Percentiles rank a stretch among this genome's conserved stretches.
Evolutionary conservation across 2,329 filamentous ascomycete species (phyloP).

Genomic region (Coleophoma crateriformis): DNA sequence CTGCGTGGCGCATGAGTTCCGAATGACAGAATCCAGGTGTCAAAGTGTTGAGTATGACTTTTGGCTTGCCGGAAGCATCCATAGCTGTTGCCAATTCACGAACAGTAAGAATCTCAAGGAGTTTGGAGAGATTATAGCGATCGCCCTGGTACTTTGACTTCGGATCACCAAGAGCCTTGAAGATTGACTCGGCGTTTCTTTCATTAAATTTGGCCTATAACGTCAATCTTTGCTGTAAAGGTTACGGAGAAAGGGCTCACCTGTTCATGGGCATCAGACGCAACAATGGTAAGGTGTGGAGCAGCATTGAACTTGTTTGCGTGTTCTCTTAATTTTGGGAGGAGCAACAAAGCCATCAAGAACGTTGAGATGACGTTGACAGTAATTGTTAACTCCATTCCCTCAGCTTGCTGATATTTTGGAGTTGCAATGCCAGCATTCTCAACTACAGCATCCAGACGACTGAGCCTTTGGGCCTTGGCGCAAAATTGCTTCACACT

Average conservation of each 20-base stretch:
- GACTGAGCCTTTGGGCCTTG: conserved; percentile 2
- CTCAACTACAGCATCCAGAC: conserved; percentile 7
- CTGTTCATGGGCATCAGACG: conserved; percentile 21
- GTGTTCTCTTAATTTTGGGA: conserved; percentile 35
- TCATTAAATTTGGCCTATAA: conserved; percentile 20
- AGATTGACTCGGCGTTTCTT: conserved; percentile 11
- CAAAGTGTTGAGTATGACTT: conserved; percentile 27
- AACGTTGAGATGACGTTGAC: conserved; percentile 43
- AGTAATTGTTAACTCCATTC: conserved; percentile 35
- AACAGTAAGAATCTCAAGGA: conserved; percentile 26
- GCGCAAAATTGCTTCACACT: conserved; percentile 8
- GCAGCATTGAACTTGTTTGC: conserved; percentile 10
- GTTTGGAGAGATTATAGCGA: conserved; percentile 29
- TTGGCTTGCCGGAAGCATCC: conserved; percentile 13
- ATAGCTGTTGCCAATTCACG: conserved; percentile 24
- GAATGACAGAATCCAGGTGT: conserved; percentile 29
- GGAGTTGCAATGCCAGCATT: conserved; percentile 9
- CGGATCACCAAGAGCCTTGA: conserved; percentile 12
- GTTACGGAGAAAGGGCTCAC: conserved; percentile 4
- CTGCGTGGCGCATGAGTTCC: conserved; percentile 24
- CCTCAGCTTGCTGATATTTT: conserved; percentile 14
- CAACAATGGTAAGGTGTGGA: conserved; percentile 19
- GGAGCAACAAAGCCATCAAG: conserved; percentile 35
- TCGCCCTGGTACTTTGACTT: conserved; percentile 15
- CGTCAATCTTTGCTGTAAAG: not conserved